Percentiles rank a stretch among this genome's conserved stretches.
These are phyloP conservation scores for Lachnellula occidentalis DNA, from an alignment of 2,329 filamentous ascomycete species.

Conservation along the genomic window DNA sequence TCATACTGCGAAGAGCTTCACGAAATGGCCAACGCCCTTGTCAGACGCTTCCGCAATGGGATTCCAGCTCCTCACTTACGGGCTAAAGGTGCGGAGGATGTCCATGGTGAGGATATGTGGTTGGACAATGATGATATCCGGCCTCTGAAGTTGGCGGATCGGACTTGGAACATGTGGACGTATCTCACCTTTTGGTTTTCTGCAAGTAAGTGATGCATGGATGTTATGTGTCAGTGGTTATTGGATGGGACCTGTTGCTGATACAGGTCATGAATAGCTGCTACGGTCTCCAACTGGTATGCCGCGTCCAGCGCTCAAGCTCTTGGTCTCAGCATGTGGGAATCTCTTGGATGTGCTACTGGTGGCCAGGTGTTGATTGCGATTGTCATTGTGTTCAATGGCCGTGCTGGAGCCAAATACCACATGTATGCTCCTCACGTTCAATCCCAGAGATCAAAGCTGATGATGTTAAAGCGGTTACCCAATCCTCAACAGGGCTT, in stretches of 20 bases:
- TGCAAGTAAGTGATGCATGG: conserved; percentile 18
- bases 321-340: conserved; percentile 45
- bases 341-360: conserved; percentile 37
- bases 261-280: conserved; percentile 15
- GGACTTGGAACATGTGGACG: conserved; percentile 37
- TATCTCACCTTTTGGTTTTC: conserved; percentile 41
- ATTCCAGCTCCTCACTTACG: conserved; percentile 18
- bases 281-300: conserved; percentile 37
- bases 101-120: conserved; percentile 28
- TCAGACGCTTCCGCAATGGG: conserved; percentile 14
- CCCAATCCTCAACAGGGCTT: conserved; percentile 37
- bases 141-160: conserved; percentile 35
- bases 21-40: conserved; percentile 12
- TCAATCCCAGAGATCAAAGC: background rate
- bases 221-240: background rate
- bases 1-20: background rate
- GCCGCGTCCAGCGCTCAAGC: conserved; percentile 36
- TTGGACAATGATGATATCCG: conserved; percentile 39
- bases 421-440: conserved; percentile 30
- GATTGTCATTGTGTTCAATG: conserved; percentile 38
- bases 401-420: conserved; percentile 39
- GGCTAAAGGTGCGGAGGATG: conserved; percentile 25
- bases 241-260: background rate
- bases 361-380: conserved; percentile 39
- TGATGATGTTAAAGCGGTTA: conserved; percentile 25